Evolutionary conservation across 805 yeast genomes (phyloP), one percentile per base, ranked within the genome.

Genomic region (Spathaspora arborariae): DNA sequence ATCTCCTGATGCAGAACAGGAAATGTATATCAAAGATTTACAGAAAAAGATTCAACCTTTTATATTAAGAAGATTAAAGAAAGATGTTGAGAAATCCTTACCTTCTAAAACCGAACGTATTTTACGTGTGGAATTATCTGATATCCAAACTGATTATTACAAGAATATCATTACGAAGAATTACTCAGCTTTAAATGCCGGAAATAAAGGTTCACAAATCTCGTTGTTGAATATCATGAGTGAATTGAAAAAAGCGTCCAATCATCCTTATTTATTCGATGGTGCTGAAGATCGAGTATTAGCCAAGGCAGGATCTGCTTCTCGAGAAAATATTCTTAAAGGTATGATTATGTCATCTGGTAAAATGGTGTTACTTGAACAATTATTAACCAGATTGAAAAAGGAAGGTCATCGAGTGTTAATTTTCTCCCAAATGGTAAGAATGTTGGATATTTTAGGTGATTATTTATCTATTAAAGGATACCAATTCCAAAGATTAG

Each of bases 281-380:
- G 85, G 84, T 48, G 98, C 96, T 2, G 99, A 94, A 65, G 86
- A 85, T 22, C 78, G 84, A 48, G 89, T 94, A 27, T 68, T 85
- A 49, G 71, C 83, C 11, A 83, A 83, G 49, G 83, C 82, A 27
- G 84, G 84, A 18, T 67, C 74, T 24, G 16, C 45, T 2, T 75
- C 90, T 1, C 78, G 97, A 49, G 97, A 92, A 56, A 88, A 82
- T 54, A 76, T 86, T 18, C 68, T 94, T 36, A 81, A 90, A 60
- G 99, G 99, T 13, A 72, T 94, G 73, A 88, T 94, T 53, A 94
- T 94, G 99, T 88, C 95, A 15, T 88, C 96, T 6, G 99, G 99
- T 57, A 94, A 94, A 63, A 94, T 94, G 99, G 99, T 94, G 5
- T 74, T 94, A 41, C 72, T 94, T 44, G 99, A 94, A 67, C 91